phyloP scores from a whole-genome alignment of 495 filamentous ascomycete genomes.

The Aspergillus panamensis region DNA sequence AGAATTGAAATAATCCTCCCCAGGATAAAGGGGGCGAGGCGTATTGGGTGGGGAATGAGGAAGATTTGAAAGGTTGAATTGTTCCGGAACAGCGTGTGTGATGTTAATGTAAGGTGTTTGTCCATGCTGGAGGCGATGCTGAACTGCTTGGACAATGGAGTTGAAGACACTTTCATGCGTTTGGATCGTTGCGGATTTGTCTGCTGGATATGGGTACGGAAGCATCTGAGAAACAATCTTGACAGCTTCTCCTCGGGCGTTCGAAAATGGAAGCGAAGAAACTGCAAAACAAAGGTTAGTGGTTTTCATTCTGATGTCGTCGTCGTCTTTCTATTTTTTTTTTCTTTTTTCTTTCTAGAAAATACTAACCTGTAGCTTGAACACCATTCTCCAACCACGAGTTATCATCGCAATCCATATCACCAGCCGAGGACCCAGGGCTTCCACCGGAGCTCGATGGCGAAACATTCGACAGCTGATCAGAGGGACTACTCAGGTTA shows the following conservation, averaged over 20 bases:
- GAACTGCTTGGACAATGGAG: constrained; percentile 51
- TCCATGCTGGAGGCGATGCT: constrained; percentile 44
- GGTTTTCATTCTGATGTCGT: constrained; percentile 1
- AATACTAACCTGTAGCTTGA: constrained; percentile 40
- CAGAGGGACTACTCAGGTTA: constrained; percentile 34
- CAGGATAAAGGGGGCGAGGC: constrained; percentile 45
- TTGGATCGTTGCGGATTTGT: constrained; percentile 34
- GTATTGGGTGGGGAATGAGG: constrained; percentile 59
- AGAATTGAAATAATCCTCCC: constrained; percentile 54
- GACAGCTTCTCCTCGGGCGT: constrained; percentile 43
- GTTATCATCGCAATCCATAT: constrained; percentile 40
- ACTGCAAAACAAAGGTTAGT: constrained; percentile 24
- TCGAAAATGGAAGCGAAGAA: constrained; percentile 35
- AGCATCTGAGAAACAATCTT: constrained; percentile 61
- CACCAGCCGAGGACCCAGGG: constrained; percentile 36
- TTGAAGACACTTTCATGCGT: constrained; percentile 43
- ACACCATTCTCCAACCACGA: constrained; percentile 47
- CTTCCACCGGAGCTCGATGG: constrained; percentile 40
- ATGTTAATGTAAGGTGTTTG: constrained; percentile 57
- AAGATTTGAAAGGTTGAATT: constrained; percentile 59
- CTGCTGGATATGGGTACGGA: constrained; percentile 54
- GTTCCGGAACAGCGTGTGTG: constrained; percentile 59
- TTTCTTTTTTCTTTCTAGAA: not conserved
- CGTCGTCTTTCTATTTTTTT: not conserved
- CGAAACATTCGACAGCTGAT: constrained; percentile 32